These are phyloP conservation scores for Puccinia novopanici DNA, from an alignment of 1,284 basidiomycete species.

Conservation along the genomic window DNA sequence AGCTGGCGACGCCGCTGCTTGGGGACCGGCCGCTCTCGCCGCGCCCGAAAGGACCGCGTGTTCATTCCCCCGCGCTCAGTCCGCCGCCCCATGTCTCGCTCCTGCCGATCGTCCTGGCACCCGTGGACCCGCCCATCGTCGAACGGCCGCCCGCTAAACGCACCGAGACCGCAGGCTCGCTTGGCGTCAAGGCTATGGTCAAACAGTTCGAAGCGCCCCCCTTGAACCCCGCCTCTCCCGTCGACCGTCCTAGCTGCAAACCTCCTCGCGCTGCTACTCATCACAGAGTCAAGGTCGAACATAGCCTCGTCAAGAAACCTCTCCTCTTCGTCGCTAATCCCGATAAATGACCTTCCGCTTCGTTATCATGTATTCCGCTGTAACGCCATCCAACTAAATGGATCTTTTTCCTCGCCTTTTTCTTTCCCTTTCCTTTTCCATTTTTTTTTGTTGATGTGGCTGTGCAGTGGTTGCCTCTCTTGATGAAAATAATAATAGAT, in stretches of 20 bases:
- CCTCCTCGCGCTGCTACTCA: neutral
- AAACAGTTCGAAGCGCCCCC: conserved; percentile 36
- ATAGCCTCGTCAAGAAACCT: conserved; percentile 42
- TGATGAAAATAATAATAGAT: no score
- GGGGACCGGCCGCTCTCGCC: neutral
- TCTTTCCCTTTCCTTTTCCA: neutral
- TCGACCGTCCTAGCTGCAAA: neutral
- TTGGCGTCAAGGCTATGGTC: conserved; percentile 43
- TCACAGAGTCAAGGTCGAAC: conserved; percentile 39
- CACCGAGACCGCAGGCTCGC: conserved; percentile 23
- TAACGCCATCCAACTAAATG: no score
- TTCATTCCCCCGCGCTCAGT: neutral
- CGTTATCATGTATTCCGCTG: no score
- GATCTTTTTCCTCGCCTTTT: neutral
- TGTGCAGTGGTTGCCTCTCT: no score
- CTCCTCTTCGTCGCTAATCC: conserved; percentile 50
- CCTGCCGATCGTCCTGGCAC: neutral
- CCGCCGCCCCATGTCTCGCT: neutral
- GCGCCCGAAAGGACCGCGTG: conserved; percentile 15
- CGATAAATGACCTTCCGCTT: conserved; percentile 22
- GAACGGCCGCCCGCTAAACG: neutral
- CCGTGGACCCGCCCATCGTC: neutral
- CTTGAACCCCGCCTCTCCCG: neutral
- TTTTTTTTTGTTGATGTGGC: no score
- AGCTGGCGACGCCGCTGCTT: neutral